Base-by-base conservation (phyloP, 192 early-diverging fungal species). In the Lobulomyces angularis region DNA sequence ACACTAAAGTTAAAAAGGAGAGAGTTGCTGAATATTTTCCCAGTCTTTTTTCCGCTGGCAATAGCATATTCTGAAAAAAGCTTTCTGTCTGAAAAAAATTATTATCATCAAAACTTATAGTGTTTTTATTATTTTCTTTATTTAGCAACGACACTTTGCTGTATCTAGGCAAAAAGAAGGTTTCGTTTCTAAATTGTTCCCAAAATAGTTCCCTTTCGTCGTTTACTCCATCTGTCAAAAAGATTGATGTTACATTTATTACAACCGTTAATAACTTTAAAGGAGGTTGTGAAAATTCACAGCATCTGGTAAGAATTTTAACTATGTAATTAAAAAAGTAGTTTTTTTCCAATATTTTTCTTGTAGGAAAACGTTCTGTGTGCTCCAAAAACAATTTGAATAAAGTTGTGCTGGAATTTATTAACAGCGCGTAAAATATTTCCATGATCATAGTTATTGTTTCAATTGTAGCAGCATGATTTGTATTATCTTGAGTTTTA, bases 1-100 rank as follows among this genome's bases (percentile, higher is more conserved):
- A 3, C n/a, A 64, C 58, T 17, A 68, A 41, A n/a, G 57, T 55
- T 9, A 71, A 42, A 38, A 64, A 71, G 17, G 60, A 46, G 12
- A 71, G 27, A 4, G 61, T 67, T 17, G 58, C 55, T 3, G 37
- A 22, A 35, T 71, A 71, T 12, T 32, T 12, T 12, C 31, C 31
- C 16, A 12, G 31, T 16, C 12, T 12, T 32, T 12, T 12, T 16
- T 32, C 31, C 12, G 31, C 31, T 32, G 31, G 67, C 3, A 70
- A 44, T 1, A 70, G 21, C 8, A 58, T 40, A 25, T 59, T 43
- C 48, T 70, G 59, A 51, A 69, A 55, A 31, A 56, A 69, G 37
- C 56, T 46, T 22, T 44, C 12, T 12, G 12, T 32, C n/a, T 32
- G 12, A 12, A 32, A 32, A 32, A 12, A 32, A 32, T 16, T 32